Evolutionary conservation across 768 basidiomycete species (phyloP), one percentile per base, ranked within the genome.

Genomic region (Pleurotus djamor): DNA sequence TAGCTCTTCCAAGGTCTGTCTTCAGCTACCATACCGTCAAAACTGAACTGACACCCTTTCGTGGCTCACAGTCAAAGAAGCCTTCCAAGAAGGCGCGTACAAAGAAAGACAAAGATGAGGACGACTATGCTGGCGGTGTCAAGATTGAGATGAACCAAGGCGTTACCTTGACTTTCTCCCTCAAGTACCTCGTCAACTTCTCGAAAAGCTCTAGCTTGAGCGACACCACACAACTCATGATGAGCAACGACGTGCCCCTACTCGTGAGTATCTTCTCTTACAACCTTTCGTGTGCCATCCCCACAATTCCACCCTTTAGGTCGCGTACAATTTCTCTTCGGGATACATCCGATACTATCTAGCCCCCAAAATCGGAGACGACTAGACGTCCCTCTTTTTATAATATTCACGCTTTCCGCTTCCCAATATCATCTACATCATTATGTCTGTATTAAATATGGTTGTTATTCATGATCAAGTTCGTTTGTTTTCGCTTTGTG

Each of bases 101-200:
- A 55, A 84, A 74, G 28, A 72, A 71, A 0, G 82, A 81, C 6
- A 85, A 86, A 16, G 83, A 84, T 4, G 21, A 28, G 21, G 21
- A 28, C 21, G 21, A 28, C 21, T 77, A 78, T 12, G 69, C 69
- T 0, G 74, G 76, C 10, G 84, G 80, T 48, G 88, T 96, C 50
- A 71, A 76, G 61, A 90, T 97, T 69, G 85, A 91, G 73, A 90
- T 97, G 83, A 92, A 94, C 68, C 88, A 91, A 70, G 86, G 92
- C 63, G 96, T 99, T 62, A 84, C 87, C 45, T 80, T 98, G 51
- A 98, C 95, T 1, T 98, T 98, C 79, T 94, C 92, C 35, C 79
- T 98, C 66, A 98, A 98, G 74, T 99, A 98, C 74, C 87, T 98
- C 33, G 88, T 92, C 72, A 98, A 97, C 77, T 98, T 99, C 68